Conservation (phyloP, 2,329 filamentous ascomycete genomes). For the Stachybotrys elegans region DNA sequence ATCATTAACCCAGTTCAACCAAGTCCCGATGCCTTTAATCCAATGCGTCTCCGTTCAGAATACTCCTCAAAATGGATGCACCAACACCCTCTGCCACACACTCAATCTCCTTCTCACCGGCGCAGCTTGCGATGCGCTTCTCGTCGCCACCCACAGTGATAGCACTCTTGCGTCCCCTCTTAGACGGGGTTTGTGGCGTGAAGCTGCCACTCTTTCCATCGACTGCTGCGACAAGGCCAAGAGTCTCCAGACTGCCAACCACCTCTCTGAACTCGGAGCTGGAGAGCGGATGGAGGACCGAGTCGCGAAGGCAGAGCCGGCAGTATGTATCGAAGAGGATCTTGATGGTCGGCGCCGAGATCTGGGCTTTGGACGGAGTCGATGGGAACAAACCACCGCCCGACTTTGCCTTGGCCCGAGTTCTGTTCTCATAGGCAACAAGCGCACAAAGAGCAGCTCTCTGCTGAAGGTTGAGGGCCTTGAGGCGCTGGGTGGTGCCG, state of each 20-base stretch:
- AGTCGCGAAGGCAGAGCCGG: conserved; percentile 76
- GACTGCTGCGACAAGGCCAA: conserved; percentile 69
- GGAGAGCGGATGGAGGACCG: conserved; percentile 83
- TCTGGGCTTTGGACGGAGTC: conserved; percentile 58
- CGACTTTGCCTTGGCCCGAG: conserved; percentile 44
- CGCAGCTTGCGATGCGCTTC: conserved; percentile 70
- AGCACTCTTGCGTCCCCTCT: conserved; percentile 56
- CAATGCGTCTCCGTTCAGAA: conserved; percentile 56
- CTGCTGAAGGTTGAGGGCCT: conserved; percentile 88
- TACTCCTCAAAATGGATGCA: conserved; percentile 56
- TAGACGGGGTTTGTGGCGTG: conserved; percentile 64
- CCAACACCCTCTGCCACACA: conserved; percentile 61
- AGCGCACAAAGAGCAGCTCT: conserved; percentile 91
- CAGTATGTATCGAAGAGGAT: conserved; percentile 80
- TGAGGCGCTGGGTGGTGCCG: conserved; percentile 77
- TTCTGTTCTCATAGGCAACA: conserved; percentile 77
- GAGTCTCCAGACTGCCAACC: conserved; percentile 79
- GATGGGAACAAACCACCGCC: conserved; percentile 25
- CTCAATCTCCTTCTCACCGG: conserved; percentile 74
- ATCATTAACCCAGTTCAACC: too few relatives aligned
- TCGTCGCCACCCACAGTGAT: conserved; percentile 56
- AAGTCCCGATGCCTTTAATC: conserved; percentile 30
- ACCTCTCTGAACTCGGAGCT: conserved; percentile 94
- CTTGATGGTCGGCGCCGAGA: conserved; percentile 73
- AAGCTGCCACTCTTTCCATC: conserved; percentile 68